Evolutionary conservation across 2,329 filamentous ascomycete genomes (phyloP).

Genomic region (Uncinocarpus reesii): DNA sequence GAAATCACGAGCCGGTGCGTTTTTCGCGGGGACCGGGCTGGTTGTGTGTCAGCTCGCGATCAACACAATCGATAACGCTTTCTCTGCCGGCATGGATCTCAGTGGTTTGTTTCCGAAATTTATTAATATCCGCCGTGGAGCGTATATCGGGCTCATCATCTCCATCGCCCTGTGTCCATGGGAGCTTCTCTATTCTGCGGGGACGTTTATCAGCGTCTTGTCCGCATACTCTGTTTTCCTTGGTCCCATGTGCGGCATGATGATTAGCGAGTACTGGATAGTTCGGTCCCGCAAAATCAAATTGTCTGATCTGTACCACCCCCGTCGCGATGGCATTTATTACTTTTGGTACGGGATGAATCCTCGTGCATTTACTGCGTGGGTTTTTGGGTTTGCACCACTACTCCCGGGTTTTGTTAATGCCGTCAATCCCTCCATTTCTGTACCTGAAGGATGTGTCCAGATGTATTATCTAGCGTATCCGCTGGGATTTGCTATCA

Average conservation of each 20-base stretch:
- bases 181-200: conserved; percentile 41
- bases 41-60: conserved; percentile 39
- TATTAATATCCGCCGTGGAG: conserved; percentile 48
- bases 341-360: conserved; percentile 38
- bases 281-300: conserved; percentile 34
- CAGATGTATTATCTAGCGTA: conserved; percentile 37
- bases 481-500: conserved; percentile 33
- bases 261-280: conserved; percentile 27
- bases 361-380: conserved; percentile 32
- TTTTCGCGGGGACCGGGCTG: conserved; percentile 40
- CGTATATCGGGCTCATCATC: conserved; percentile 31
- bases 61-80: conserved; percentile 37
- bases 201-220: conserved; percentile 41
- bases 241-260: conserved; percentile 32
- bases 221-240: conserved; percentile 39
- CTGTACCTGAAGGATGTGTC: conserved; percentile 24
- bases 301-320: conserved; percentile 37
- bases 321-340: conserved; percentile 31
- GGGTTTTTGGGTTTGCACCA: conserved; percentile 9
- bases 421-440: conserved; percentile 20
- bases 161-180: conserved; percentile 34
- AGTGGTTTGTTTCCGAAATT: conserved; percentile 44
- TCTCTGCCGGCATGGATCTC: conserved; percentile 47
- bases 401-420: conserved; percentile 30
- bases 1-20: conserved; percentile 35